Evolutionary conservation across 176 grass and related monocot genomes (phyloP), one percentile per base, ranked within the genome.

Genomic region (Thalia dealbata): DNA sequence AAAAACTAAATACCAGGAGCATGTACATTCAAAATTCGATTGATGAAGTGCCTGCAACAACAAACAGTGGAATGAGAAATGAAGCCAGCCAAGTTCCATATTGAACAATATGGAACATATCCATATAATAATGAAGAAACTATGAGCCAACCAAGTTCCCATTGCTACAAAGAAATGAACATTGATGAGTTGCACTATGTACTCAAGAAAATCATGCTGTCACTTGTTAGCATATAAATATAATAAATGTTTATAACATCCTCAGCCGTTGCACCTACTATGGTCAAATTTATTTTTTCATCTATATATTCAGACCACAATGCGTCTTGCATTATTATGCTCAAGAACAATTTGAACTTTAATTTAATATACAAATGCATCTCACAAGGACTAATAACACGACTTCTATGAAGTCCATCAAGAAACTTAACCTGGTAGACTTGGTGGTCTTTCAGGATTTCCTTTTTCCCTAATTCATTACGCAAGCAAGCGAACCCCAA

Each of bases 21-120:
- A 75, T 93, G 95, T 21, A 79, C 21, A 64, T 92, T 97, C 41
- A 99, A 73, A 72, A 99, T 87, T 84, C 87, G 92, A 84, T 93
- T 99, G 59, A 86, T 69, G 73, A 90, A 85, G 76, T 99, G 90
- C 95, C 93, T 97, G 87, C 59, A 90, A 76, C 10, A 59, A 85
- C 61, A 50, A 61, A 38, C 68, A 55, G 42, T 72, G 27, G 7
- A 46, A 14, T 73, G 28, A 42, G 23, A 25, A 50, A 30, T 32
- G 43, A 15, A 28, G 21, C 51, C 13, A 27, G 19, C 7, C 21
- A 28, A 71, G n/a, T n/a, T 7, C 26, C 7, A 6, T 45, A 11
- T 21, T 24, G 27, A 19, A 6, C 18, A 13, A 46, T 48, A 16
- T 18, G 29, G 27, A 66, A 66, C 28, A 38, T 70, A 50, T 24